Percentiles rank a stretch among this genome's conserved stretches.
phyloP scores from a whole-genome alignment of 2,329 filamentous ascomycete genomes.

The Cytospora piceicola region DNA sequence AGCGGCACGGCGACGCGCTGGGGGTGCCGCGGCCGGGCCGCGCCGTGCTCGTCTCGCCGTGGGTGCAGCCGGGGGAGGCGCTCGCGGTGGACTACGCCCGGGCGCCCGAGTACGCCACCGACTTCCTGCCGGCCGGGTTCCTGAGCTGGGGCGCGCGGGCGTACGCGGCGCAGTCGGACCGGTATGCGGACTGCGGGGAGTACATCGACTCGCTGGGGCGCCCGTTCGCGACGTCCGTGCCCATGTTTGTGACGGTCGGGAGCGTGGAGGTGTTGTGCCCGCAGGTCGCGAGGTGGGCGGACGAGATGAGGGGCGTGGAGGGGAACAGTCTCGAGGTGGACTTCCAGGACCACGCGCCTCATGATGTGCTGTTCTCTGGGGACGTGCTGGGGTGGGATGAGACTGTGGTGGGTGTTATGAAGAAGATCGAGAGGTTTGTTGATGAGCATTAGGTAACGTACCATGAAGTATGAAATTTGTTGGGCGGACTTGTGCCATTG shows the following conservation, averaged over 20 bases:
- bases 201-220: slow-evolving; percentile 45
- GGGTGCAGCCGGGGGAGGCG: slow-evolving; percentile 34
- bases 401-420: slow-evolving; percentile 9
- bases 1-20: slow-evolving; percentile 42
- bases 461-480: no score
- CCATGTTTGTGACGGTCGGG: slow-evolving; percentile 47
- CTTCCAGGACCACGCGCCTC: slow-evolving; percentile 44
- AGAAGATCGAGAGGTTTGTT: slow-evolving; percentile 21
- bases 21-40: slow-evolving; percentile 43
- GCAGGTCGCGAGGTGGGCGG: slow-evolving; percentile 43
- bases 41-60: slow-evolving; percentile 42
- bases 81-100: slow-evolving; percentile 32
- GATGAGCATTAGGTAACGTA: background rate
- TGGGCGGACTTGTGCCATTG: no score
- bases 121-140: slow-evolving; percentile 14
- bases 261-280: slow-evolving; percentile 47
- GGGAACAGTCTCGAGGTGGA: slow-evolving; percentile 47
- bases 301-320: slow-evolving; percentile 41
- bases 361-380: slow-evolving; percentile 49
- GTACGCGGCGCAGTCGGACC: slow-evolving; percentile 38
- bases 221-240: slow-evolving; percentile 44
- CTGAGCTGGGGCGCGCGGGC: slow-evolving; percentile 45
- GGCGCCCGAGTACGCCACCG: slow-evolving; percentile 9
- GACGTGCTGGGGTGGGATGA: slow-evolving; percentile 45
- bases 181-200: slow-evolving; percentile 30